Evolutionary conservation across 768 basidiomycete genomes (phyloP).

Genomic region (Tricholoma bakamatsutake): DNA sequence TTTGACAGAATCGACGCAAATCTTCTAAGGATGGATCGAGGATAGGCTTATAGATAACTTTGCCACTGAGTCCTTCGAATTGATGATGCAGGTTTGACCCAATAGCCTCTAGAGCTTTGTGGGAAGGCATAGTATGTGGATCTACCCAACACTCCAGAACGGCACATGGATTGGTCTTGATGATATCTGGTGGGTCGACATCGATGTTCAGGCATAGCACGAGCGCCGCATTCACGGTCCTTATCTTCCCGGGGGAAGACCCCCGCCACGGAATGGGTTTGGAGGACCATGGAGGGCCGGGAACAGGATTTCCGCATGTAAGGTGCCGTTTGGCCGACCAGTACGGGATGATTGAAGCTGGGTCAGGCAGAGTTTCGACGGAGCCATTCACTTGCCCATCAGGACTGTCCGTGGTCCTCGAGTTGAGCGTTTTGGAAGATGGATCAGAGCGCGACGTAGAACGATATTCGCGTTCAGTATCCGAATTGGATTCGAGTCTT

Average conservation of each 20-base stretch:
- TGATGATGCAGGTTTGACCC: slow-evolving; percentile 91
- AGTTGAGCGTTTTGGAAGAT: slow-evolving; percentile 33
- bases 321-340: slow-evolving; percentile 89
- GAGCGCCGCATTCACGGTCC: slow-evolving; percentile 84
- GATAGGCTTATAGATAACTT: slow-evolving; percentile 91
- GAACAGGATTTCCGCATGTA: slow-evolving; percentile 82
- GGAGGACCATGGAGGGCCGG: slow-evolving; percentile 57
- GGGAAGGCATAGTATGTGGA: slow-evolving; percentile 85
- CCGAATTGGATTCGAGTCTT: slow-evolving; percentile 37
- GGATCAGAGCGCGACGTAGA: slow-evolving; percentile 46
- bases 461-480: slow-evolving; percentile 46
- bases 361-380: slow-evolving; percentile 39
- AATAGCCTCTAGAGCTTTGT: slow-evolving; percentile 91
- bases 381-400: slow-evolving; percentile 37
- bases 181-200: slow-evolving; percentile 94
- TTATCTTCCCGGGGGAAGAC: slow-evolving; percentile 75
- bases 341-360: slow-evolving; percentile 66
- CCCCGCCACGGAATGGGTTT: slow-evolving; percentile 77
- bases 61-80: slow-evolving; percentile 91
- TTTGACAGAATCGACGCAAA: slow-evolving; percentile 79
- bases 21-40: slow-evolving; percentile 95
- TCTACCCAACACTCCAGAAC: slow-evolving; percentile 97
- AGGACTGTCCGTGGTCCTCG: slow-evolving; percentile 27
- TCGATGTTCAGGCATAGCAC: slow-evolving; percentile 96
- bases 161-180: slow-evolving; percentile 96